These are phyloP conservation scores for Ophiostoma angusticollis DNA, from an alignment of 2,329 filamentous ascomycete genomes.

Conservation along the genomic window DNA sequence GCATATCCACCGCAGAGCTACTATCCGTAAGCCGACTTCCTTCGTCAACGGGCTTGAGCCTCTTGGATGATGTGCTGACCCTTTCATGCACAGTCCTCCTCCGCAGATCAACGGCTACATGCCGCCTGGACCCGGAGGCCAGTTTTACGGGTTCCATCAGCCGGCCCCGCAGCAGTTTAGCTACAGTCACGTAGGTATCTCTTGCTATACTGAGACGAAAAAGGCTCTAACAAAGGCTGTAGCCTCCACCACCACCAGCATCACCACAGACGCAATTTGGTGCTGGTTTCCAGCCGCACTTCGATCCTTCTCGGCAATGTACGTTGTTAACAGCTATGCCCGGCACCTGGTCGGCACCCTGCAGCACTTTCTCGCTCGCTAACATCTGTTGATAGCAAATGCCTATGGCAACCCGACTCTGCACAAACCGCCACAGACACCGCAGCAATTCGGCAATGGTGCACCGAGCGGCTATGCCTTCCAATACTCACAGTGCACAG, in stretches of 20 bases:
- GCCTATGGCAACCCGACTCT: slow-evolving; percentile 4
- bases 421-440: slow-evolving; percentile 9
- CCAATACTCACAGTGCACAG: slow-evolving; percentile 85
- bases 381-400: slow-evolving; percentile 4
- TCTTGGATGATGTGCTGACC: no score
- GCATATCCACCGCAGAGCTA: slow-evolving; percentile 10
- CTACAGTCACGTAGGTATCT: slow-evolving; percentile 8
- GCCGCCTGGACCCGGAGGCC: slow-evolving; percentile 3
- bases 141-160: slow-evolving; percentile 7
- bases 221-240: not conserved
- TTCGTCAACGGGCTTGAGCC: no score
- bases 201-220: not conserved
- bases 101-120: slow-evolving; percentile 10
- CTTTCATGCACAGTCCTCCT: slow-evolving; percentile 6
- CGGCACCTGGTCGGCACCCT: not conserved
- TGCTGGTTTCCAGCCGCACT: not conserved
- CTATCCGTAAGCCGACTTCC: slow-evolving; percentile 3
- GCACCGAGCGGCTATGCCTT: slow-evolving; percentile 72
- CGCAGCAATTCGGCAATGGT: slow-evolving; percentile 43
- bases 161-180: slow-evolving; percentile 8
- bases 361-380: not conserved
- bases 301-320: not conserved
- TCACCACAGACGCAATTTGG: slow-evolving; percentile 1
- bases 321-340: not conserved
- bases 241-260: not conserved